Percentiles rank a stretch among this genome's conserved stretches.
phyloP scores from a whole-genome alignment of 164 flowering plant genomes.

The Tetrastigma voinierianum region DNA sequence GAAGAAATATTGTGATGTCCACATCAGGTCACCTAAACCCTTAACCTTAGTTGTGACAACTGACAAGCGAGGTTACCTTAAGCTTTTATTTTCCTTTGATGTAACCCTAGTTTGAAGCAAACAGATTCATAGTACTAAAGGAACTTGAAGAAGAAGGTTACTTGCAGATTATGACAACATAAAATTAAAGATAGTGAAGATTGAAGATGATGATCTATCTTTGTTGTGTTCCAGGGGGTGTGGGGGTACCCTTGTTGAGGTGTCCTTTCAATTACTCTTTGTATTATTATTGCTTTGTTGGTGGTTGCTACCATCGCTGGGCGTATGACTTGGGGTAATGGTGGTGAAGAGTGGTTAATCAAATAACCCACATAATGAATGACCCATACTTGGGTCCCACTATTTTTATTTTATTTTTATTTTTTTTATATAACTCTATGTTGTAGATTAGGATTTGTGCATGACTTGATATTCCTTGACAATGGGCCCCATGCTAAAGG shows the following conservation, averaged over 20 bases:
- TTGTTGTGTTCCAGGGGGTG: background rate
- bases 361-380: background rate
- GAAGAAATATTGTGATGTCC: background rate
- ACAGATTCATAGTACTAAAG: background rate
- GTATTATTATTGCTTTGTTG: background rate
- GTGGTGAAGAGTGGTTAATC: background rate
- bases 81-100: background rate
- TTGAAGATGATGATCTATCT: background rate
- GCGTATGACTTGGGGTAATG: background rate
- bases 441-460: no score
- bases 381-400: no score
- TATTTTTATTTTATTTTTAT: no score
- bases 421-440: no score
- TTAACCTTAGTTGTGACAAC: background rate
- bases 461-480: background rate
- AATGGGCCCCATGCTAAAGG: no score
- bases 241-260: background rate
- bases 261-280: background rate
- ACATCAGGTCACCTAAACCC: background rate
- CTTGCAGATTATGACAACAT: background rate
- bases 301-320: background rate
- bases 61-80: background rate
- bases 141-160: no score
- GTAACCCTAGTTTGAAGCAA: background rate
- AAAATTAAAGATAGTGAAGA: background rate